A percentile compares a stretch with the other conserved stretches of the same genome.
phyloP scores from a whole-genome alignment of 257 asterid genomes.

The Jasminum sambac region DNA sequence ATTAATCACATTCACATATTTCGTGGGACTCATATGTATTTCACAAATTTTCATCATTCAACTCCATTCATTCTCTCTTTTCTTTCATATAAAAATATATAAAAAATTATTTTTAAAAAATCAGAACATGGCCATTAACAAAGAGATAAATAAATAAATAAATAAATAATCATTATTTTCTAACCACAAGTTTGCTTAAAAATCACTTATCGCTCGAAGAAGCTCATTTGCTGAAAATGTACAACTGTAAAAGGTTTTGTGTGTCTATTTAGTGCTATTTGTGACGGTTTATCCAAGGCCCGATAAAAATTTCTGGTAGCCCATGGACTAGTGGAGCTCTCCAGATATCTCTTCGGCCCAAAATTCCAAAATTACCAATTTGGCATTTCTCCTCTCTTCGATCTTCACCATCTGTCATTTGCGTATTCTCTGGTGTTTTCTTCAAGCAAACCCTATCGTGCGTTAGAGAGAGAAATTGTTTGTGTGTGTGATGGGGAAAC shows the following conservation, averaged over 20 bases:
- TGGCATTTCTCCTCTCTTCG: background rate
- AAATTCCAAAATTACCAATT: background rate
- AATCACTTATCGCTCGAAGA: no score
- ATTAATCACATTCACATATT: no score
- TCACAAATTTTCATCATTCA: no score
- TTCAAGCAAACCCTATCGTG: background rate
- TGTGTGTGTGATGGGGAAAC: conserved; percentile 67
- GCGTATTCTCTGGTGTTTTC: background rate
- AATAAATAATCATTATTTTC: no score
- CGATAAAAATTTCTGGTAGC: background rate
- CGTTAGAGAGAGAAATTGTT: conserved; percentile 22
- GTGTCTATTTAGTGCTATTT: background rate
- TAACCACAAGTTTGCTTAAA: no score
- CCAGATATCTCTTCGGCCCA: background rate
- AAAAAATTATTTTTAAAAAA: no score
- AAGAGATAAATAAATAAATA: no score
- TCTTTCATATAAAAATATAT: no score
- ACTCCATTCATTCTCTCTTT: no score
- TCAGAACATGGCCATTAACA: no score
- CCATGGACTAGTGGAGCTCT: background rate
- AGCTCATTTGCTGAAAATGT: background rate
- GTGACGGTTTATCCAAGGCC: background rate
- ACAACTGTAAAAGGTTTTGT: background rate
- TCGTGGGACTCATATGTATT: no score
- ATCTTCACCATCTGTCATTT: background rate